Base-by-base conservation (phyloP, 1,284 basidiomycete species). In the Rhodotorula sp. region DNA sequence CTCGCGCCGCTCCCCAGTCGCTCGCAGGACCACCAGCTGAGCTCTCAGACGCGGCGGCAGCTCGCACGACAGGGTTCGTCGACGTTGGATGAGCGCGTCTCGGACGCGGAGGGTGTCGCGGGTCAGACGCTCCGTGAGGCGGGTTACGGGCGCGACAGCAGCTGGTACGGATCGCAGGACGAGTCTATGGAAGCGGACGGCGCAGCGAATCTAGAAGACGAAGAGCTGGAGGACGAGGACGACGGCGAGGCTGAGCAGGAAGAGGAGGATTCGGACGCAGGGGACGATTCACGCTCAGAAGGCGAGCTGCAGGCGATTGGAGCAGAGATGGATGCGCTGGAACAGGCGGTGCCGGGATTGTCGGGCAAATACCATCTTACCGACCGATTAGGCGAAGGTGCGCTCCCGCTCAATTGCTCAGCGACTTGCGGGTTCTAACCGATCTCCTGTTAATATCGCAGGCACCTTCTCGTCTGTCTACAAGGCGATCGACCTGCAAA, bases 391-490 rank as follows among this genome's bases (percentile, higher is more conserved):
- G 95, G 95, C 22, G 97, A 95, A 71, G 86, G 84, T 83, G 62
- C 64, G 81, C 71, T 37, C 22, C 16, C 26, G 4, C 46, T 24
- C 15, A 47, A 30, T 37, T 40, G 24, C 9, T 24, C 13, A 16
- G 51, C 22, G 2, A 50, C 58, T 26, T 30, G 24, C 53, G 22
- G 28, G 24, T 11, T 51, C 47, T 58, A 28, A 40, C 37, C 30
- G 20, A 53, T n/a, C 48, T 40, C 6, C 58, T 16, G 7, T 20
- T n/a, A 16, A 51, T 50, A 34, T 11, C 20, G 22, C 63, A 85
- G 93, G 95, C 31, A 99, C 95, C 3, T 99, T 99, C 81, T 98
- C 95, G 0, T 94, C 94, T 15, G 95, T 99, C 16, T 99, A 98
- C 85, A 97, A 99, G 78, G 95, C 94, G 0, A 82, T 94, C 74